A percentile compares a stretch with the other conserved stretches of the same genome.
Conservation (phyloP, 1,284 basidiomycete species). For the Trametes versicolor region DNA sequence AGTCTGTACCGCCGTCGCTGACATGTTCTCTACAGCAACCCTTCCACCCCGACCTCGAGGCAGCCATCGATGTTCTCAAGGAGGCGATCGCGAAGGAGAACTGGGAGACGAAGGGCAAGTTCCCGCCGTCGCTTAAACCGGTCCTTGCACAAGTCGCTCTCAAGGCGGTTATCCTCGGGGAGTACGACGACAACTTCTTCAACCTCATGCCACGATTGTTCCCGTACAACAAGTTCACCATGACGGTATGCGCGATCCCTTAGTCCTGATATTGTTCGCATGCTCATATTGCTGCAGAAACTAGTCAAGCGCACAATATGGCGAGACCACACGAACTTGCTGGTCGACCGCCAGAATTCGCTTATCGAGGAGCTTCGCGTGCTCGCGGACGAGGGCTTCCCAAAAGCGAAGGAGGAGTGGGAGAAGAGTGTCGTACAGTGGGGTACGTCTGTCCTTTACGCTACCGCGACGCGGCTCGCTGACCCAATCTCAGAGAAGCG, state of each 20-base stretch:
- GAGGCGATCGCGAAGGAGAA: conserved; percentile 69
- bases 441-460: conserved; percentile 55
- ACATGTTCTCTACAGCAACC: conserved; percentile 49
- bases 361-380: conserved; percentile 66
- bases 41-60: conserved; percentile 77
- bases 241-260: conserved; percentile 62
- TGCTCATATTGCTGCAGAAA: conserved; percentile 59
- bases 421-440: conserved; percentile 70
- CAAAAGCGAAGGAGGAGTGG: conserved; percentile 77
- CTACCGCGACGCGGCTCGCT: conserved; percentile 11
- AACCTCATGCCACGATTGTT: conserved; percentile 88
- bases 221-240: conserved; percentile 93
- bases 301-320: conserved; percentile 85
- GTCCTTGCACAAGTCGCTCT: conserved; percentile 77
- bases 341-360: conserved; percentile 70
- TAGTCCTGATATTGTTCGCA: not conserved
- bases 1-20: not conserved
- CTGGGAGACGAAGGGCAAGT: conserved; percentile 87
- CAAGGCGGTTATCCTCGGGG: conserved; percentile 83
- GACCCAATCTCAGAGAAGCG: conserved; percentile 57
- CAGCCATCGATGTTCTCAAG: conserved; percentile 70
- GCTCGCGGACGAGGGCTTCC: conserved; percentile 70
- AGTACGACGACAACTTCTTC: conserved; percentile 94
- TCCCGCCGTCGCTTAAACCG: conserved; percentile 85
- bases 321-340: conserved; percentile 68